Evolutionary conservation across 1,284 basidiomycete species (phyloP).

Genomic region (Trametes hirsuta): DNA sequence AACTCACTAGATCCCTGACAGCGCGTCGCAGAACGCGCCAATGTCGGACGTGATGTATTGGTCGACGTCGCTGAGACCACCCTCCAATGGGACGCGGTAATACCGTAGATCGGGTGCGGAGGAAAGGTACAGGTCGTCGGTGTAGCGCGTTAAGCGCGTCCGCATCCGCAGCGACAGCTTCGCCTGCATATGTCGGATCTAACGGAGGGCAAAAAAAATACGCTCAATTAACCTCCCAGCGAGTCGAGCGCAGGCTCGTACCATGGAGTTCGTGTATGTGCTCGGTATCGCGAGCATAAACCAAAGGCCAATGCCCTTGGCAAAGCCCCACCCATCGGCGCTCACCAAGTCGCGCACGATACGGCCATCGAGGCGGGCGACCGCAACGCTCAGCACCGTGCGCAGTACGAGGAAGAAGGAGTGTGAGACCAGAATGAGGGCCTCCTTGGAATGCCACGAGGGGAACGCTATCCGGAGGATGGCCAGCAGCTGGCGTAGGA

Average conservation of each 20-base stretch:
- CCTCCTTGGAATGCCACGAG: slow-evolving; percentile 74
- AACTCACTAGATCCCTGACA: slow-evolving; percentile 86
- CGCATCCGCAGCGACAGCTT: slow-evolving; percentile 86
- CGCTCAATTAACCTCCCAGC: not conserved
- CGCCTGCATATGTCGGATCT: slow-evolving; percentile 93
- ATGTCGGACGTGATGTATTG: slow-evolving; percentile 96
- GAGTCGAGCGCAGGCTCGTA: slow-evolving; percentile 33
- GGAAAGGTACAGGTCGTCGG: slow-evolving; percentile 91
- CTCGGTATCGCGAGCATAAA: slow-evolving; percentile 90
- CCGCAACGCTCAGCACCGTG: slow-evolving; percentile 86
- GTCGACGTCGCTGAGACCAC: slow-evolving; percentile 77
- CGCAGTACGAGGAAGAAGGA: slow-evolving; percentile 88
- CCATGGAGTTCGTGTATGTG: slow-evolving; percentile 97
- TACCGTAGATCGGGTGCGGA: slow-evolving; percentile 70
- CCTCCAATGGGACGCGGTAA: slow-evolving; percentile 60
- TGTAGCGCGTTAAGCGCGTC: slow-evolving; percentile 88
- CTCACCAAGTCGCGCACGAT: slow-evolving; percentile 91
- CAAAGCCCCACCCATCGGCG: slow-evolving; percentile 85
- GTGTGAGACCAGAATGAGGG: slow-evolving; percentile 78
- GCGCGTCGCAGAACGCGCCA: slow-evolving; percentile 86
- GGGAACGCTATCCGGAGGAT: slow-evolving; percentile 82
- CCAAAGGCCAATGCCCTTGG: slow-evolving; percentile 87
- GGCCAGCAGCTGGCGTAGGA: slow-evolving; percentile 79
- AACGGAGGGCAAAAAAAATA: not conserved
- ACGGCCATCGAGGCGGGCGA: slow-evolving; percentile 88